Base-by-base conservation (phyloP, 2,329 filamentous ascomycete genomes). In the Fusarium haematococcum region DNA sequence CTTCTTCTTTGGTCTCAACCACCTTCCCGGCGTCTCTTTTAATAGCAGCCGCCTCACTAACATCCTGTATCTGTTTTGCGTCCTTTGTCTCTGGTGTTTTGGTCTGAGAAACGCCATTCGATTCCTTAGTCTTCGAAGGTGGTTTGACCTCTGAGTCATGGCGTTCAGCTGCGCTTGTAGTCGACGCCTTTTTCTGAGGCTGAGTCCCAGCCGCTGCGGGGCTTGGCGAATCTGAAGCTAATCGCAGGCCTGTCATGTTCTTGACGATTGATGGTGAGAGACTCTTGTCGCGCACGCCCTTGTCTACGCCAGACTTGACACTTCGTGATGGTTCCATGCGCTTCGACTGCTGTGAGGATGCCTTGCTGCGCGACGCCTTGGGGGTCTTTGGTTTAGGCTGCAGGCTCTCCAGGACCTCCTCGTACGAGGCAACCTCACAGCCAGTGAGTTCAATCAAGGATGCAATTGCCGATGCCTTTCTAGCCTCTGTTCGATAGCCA, bases 391-490 rank as follows among this genome's bases (percentile, higher is more conserved):
- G 50, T 45, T 76, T 66, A 13, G 78, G 71, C 56, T 73, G 73
- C 30, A 81, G 71, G 8, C 57, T 74, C 45, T 80, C 79, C 5
- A 92, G 84, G n/a, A 95, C 84, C 35, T 92, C 88, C 25, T 86
- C 84, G 27, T 89, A 89, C 3, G 88, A 87, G 32, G 92, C 85
- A 4, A 92, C 86, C 54, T 91, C 89, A 56, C 93, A 95, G 33
- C 93, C 94, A 69, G 95, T 93, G 61, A 94, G 89, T 48, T 94
- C 90, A 3, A 90, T 87, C 80, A 98, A 92, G 64, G 91, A 90
- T 62, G 89, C 88, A 75, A 97, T 86, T 0, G 95, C 93, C 73
- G 90, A 87, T 52, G 90, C 85, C 76, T 97, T 95, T 50, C 94
- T 90, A 20, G 86, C 82, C 67, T 91, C 89, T 76, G 87, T 91